Percentiles rank a stretch among this genome's conserved stretches.
phyloP scores from a whole-genome alignment of 2,329 filamentous ascomycete genomes.

The Aspergillus tamarii region DNA sequence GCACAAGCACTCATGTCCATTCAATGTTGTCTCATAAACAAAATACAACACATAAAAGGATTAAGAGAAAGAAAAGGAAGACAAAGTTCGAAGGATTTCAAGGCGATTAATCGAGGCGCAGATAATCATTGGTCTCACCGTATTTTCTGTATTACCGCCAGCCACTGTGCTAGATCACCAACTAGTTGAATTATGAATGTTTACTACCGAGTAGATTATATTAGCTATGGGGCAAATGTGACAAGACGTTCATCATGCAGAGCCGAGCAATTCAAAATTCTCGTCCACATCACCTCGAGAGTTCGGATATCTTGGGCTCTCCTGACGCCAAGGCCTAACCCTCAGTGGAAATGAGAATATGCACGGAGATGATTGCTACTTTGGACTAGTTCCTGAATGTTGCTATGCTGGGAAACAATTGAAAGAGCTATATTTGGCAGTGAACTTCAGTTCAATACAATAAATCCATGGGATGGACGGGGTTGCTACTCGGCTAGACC shows the following conservation, averaged over 20 bases:
- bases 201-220: constrained; percentile 8
- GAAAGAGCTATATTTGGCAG: constrained; percentile 23
- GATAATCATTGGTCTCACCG: constrained; percentile 12
- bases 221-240: constrained; percentile 23
- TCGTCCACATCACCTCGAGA: constrained; percentile 5
- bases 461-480: constrained; percentile 8
- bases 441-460: constrained; percentile 12
- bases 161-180: background rate
- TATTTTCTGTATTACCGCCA: constrained; percentile 9
- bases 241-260: constrained; percentile 22
- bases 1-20: background rate
- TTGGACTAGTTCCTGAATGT: constrained; percentile 17
- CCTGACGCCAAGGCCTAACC: constrained; percentile 10
- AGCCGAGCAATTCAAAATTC: constrained; percentile 17
- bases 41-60: background rate
- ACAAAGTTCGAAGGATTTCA: background rate
- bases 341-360: constrained; percentile 1
- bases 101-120: background rate
- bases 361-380: constrained; percentile 19
- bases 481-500: constrained; percentile 11
- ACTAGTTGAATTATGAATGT: constrained; percentile 12
- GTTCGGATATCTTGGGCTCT: constrained; percentile 7
- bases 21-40: background rate
- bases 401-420: background rate
- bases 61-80: background rate